A percentile compares a stretch with the other conserved stretches of the same genome.
Evolutionary conservation across 768 basidiomycete species (phyloP).

Genomic region (Nevesoporus exiguus): DNA sequence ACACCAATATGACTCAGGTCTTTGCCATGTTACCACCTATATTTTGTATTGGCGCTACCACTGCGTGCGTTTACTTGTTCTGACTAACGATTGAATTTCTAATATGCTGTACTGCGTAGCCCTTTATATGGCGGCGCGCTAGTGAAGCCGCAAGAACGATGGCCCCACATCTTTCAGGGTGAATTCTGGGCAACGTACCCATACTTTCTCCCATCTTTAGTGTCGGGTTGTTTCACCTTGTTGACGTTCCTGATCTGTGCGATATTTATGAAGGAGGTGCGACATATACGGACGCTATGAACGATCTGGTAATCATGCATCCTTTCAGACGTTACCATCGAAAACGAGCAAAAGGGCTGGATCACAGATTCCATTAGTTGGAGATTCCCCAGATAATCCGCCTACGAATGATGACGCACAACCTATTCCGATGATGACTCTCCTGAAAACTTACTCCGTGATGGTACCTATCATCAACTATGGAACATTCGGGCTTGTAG

Average conservation of each 20-base stretch:
- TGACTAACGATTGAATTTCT: background rate
- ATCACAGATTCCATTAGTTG: background rate
- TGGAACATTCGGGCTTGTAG: slow-evolving; percentile 39
- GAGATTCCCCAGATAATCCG: background rate
- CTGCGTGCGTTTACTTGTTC: background rate
- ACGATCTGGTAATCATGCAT: too few relatives aligned
- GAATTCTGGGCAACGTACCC: slow-evolving; percentile 36
- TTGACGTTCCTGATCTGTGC: slow-evolving; percentile 17
- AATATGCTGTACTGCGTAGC: slow-evolving; percentile 25
- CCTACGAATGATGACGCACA: background rate
- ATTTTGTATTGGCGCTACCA: background rate
- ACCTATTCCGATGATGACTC: slow-evolving; percentile 32
- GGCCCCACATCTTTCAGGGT: slow-evolving; percentile 45
- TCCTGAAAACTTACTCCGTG: slow-evolving; percentile 31
- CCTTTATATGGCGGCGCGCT: slow-evolving; percentile 59
- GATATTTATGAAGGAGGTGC: slow-evolving; percentile 32
- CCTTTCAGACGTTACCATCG: slow-evolving; percentile 28
- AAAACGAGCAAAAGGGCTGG: background rate
- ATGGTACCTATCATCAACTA: slow-evolving; percentile 45
- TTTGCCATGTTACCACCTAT: background rate
- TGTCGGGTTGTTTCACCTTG: slow-evolving; percentile 17
- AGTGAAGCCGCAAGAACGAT: slow-evolving; percentile 52
- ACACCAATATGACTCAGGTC: background rate
- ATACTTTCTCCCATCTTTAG: slow-evolving; percentile 37
- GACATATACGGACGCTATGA: slow-evolving; percentile 3